Evolutionary conservation across 768 basidiomycete genomes (phyloP).

Genomic region (Pisolithus marmoratus): DNA sequence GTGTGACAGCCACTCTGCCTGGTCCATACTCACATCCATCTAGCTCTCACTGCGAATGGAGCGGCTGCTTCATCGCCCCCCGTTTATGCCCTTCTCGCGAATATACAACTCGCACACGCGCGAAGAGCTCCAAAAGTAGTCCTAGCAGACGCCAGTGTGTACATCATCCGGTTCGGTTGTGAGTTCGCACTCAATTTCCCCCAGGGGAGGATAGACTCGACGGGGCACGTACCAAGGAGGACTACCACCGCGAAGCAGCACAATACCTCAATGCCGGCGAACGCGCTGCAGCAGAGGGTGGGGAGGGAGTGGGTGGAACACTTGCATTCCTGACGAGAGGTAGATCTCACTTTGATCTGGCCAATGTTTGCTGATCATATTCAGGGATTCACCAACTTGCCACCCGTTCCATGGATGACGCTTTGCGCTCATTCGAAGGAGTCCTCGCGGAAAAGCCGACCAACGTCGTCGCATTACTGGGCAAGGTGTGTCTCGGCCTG

Average conservation of each 20-base stretch:
- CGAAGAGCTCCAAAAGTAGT: slow-evolving; percentile 80
- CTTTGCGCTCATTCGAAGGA: slow-evolving; percentile 73
- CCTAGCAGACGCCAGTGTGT: slow-evolving; percentile 66
- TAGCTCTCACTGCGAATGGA: slow-evolving; percentile 50
- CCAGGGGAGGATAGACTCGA: slow-evolving; percentile 62
- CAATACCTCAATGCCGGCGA: slow-evolving; percentile 59
- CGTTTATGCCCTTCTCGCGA: slow-evolving; percentile 78
- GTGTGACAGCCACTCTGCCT: slow-evolving; percentile 17
- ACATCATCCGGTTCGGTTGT: background rate
- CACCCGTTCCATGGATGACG: slow-evolving; percentile 75
- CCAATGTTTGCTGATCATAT: slow-evolving; percentile 1
- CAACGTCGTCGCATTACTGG: slow-evolving; percentile 82
- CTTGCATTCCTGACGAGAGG: slow-evolving; percentile 64
- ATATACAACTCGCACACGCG: slow-evolving; percentile 75
- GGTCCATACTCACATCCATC: slow-evolving; percentile 2
- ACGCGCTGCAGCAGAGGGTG: slow-evolving; percentile 49
- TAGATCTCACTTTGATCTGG: slow-evolving; percentile 20
- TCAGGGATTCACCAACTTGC: slow-evolving; percentile 80
- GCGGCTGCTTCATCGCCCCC: slow-evolving; percentile 54
- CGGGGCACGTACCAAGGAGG: slow-evolving; percentile 57
- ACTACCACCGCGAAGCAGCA: slow-evolving; percentile 65
- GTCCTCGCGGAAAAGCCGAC: slow-evolving; percentile 75
- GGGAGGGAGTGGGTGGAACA: slow-evolving; percentile 50
- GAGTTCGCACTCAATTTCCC: background rate
- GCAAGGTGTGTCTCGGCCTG: slow-evolving; percentile 54